Percentiles rank a stretch among this genome's conserved stretches.
Conservation (phyloP, 2,329 filamentous ascomycete genomes). For the Fusarium sp. region DNA sequence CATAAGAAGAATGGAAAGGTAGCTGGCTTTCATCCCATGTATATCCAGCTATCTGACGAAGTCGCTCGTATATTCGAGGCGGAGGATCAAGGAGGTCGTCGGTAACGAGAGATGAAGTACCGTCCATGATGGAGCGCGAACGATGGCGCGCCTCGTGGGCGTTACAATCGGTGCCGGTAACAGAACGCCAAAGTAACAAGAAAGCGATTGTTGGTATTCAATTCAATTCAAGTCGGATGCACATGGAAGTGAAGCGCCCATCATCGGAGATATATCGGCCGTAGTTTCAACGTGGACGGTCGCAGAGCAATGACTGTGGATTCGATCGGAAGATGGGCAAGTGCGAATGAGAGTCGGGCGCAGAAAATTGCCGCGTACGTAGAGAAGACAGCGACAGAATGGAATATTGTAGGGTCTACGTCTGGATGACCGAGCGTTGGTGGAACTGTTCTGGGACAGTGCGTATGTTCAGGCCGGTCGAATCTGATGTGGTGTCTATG, state of each 20-base stretch:
- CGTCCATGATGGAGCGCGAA: constrained; percentile 63
- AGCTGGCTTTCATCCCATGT: constrained; percentile 77
- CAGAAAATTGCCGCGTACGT: constrained; percentile 13
- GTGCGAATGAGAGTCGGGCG: constrained; percentile 22
- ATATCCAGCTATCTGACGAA: constrained; percentile 80
- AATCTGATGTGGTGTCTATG: constrained; percentile 22
- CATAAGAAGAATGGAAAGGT: constrained; percentile 79
- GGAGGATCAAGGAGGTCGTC: constrained; percentile 74
- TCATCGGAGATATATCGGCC: constrained; percentile 48
- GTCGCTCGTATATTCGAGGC: constrained; percentile 77
- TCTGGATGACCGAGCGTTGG: constrained; percentile 29
- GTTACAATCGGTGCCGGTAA: constrained; percentile 38
- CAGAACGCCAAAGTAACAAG: constrained; percentile 35
- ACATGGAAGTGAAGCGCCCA: constrained; percentile 51
- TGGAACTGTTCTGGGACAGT: constrained; percentile 30
- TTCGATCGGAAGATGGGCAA: constrained; percentile 10
- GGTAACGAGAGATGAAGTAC: constrained; percentile 60
- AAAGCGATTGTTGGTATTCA: constrained; percentile 48
- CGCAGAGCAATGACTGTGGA: constrained; percentile 8
- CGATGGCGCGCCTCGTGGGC: constrained; percentile 42
- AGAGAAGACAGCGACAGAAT: constrained; percentile 5
- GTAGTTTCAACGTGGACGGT: constrained; percentile 23
- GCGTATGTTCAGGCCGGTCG: constrained; percentile 16
- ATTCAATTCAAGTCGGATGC: constrained; percentile 45
- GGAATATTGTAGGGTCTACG: constrained; percentile 36